These are phyloP conservation scores for Ceratocystis cacaofunesta DNA, from an alignment of 2,329 filamentous ascomycete species.

Conservation along the genomic window DNA sequence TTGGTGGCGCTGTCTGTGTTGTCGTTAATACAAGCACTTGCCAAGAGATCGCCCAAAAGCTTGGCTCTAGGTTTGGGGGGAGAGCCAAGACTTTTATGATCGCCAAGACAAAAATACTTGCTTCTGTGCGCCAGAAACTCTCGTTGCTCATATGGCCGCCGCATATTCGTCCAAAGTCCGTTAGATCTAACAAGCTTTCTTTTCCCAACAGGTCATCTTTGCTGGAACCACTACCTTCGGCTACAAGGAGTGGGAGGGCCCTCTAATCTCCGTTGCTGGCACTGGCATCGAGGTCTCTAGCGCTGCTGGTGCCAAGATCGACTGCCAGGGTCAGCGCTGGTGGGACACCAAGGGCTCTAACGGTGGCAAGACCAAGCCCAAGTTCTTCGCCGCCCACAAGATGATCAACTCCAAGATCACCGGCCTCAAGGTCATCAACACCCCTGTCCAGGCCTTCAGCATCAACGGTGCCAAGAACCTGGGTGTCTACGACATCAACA, in stretches of 20 bases:
- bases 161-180: not conserved
- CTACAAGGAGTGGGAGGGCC: conserved; percentile 50
- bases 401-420: conserved; percentile 27
- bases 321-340: conserved; percentile 42
- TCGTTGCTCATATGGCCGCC: not conserved
- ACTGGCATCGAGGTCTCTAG: conserved; percentile 39
- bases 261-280: conserved; percentile 47
- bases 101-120: conserved; percentile 19
- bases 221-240: conserved; percentile 51
- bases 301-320: conserved; percentile 34
- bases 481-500: conserved; percentile 24
- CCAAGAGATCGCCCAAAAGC: conserved; percentile 1
- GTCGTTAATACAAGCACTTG: not conserved
- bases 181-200: conserved; percentile 1
- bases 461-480: conserved; percentile 27
- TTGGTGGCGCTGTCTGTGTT: not conserved
- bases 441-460: conserved; percentile 30
- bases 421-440: conserved; percentile 28
- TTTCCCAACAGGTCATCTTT: conserved; percentile 37
- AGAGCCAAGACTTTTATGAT: not conserved
- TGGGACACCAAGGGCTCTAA: conserved; percentile 48
- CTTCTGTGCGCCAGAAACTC: not conserved
- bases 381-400: conserved; percentile 38
- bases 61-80: not conserved
- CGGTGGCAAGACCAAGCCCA: conserved; percentile 48